Conservation (phyloP, 306 rosid genomes). For the Amphicarpaea edgeworthii region DNA sequence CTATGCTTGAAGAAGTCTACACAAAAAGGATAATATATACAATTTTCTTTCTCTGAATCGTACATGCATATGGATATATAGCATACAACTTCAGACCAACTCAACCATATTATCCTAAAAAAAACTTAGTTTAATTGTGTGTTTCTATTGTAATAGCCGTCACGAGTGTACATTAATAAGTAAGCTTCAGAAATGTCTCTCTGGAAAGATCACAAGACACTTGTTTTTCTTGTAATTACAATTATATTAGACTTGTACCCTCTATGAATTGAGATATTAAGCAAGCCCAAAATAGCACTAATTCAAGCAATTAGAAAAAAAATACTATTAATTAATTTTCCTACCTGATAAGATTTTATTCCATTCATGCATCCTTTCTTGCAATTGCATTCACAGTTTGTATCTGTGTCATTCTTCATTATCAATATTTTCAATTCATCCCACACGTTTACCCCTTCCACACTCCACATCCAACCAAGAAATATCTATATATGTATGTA, state of each 20-base stretch:
- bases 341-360: conserved; percentile 11
- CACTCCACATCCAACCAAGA: conserved; percentile 35
- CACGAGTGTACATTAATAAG: conserved; percentile 23
- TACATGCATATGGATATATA: conserved; percentile 47
- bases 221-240: conserved; percentile 29
- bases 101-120: conserved; percentile 40
- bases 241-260: neutral
- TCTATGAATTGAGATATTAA: conserved; percentile 1
- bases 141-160: conserved; percentile 37
- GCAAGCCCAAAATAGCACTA: neutral
- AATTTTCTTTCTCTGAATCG: conserved; percentile 28
- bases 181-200: neutral
- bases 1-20: conserved; percentile 38
- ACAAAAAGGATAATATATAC: conserved; percentile 33
- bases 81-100: conserved; percentile 43
- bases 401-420: conserved; percentile 47
- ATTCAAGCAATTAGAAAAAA: neutral
- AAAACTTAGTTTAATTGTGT: conserved; percentile 11
- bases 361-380: conserved; percentile 45
- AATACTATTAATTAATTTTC: neutral
- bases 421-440: conserved; percentile 38
- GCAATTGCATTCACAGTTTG: conserved; percentile 45
- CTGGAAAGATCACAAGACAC: conserved; percentile 6
- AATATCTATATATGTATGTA: conserved; percentile 27
- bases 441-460: conserved; percentile 40